Evolutionary conservation across 2,329 filamentous ascomycete genomes (phyloP).

Genomic region (Penicillium sp.): DNA sequence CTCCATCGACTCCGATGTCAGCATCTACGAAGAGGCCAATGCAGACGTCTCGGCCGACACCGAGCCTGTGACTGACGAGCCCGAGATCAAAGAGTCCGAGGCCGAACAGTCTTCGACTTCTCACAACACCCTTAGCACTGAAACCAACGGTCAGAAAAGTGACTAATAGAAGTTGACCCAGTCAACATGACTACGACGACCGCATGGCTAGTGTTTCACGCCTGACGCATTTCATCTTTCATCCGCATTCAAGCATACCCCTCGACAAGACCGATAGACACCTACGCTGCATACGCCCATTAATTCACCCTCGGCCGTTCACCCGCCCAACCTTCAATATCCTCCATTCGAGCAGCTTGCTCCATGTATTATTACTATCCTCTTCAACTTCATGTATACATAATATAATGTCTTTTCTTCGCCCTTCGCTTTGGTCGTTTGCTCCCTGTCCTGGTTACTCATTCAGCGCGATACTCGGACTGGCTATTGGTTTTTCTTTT

Average conservation of each 20-base stretch:
- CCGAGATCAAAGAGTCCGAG: not conserved
- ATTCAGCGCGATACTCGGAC: not conserved
- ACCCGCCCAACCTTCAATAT: constrained; percentile 5
- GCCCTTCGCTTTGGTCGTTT: not conserved
- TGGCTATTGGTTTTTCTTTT: not conserved
- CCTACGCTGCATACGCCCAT: constrained; percentile 4
- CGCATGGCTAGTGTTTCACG: constrained; percentile 1
- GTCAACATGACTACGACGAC: not conserved
- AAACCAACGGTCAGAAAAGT: not conserved
- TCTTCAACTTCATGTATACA: constrained; percentile 16
- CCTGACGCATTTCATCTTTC: constrained; percentile 8
- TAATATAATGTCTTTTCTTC: constrained; percentile 14
- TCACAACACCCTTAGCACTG: not conserved
- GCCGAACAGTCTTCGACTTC: not conserved
- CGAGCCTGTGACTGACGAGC: not conserved
- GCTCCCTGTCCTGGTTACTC: not conserved
- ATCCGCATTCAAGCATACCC: constrained; percentile 5
- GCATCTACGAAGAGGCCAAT: constrained; percentile 22
- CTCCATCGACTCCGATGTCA: constrained; percentile 18
- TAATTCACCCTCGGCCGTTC: not conserved
- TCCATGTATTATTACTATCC: constrained; percentile 19
- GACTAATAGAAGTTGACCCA: constrained; percentile 4
- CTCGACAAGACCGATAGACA: constrained; percentile 5
- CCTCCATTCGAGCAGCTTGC: constrained; percentile 12
- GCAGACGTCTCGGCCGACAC: constrained; percentile 5